Evolutionary conservation across 2,329 filamentous ascomycete genomes (phyloP).

Genomic region (Epichloe elymi): DNA sequence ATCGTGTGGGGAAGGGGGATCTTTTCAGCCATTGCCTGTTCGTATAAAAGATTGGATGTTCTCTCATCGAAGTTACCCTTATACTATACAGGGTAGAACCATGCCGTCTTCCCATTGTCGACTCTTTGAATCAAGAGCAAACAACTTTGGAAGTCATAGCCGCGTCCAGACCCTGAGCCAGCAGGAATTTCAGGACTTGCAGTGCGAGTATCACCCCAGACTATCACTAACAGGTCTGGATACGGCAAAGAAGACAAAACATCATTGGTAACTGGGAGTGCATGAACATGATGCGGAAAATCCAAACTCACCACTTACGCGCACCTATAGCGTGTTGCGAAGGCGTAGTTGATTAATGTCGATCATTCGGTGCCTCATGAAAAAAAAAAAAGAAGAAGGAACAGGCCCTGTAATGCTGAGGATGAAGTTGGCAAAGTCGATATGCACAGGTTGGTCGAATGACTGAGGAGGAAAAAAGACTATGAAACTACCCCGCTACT

Average conservation of each 20-base stretch:
- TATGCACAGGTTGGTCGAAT: not conserved
- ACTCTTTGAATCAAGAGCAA: not conserved
- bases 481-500: conserved; percentile 1
- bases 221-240: not conserved
- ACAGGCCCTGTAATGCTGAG: not conserved
- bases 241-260: not conserved
- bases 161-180: not conserved
- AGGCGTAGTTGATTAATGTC: not conserved
- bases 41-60: too few species aligned
- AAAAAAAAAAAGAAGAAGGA: not conserved
- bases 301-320: not conserved
- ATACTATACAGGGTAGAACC: not conserved
- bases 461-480: not conserved
- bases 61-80: not conserved
- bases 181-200: not conserved
- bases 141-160: not conserved
- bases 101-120: not conserved
- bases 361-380: not conserved
- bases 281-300: not conserved
- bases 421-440: not conserved
- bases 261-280: not conserved
- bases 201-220: not conserved
- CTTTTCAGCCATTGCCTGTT: not conserved
- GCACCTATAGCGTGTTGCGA: not conserved
- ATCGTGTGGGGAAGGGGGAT: not conserved